phyloP scores from a whole-genome alignment of 169 alveolate species.

The Plasmodium falciparum region DNA sequence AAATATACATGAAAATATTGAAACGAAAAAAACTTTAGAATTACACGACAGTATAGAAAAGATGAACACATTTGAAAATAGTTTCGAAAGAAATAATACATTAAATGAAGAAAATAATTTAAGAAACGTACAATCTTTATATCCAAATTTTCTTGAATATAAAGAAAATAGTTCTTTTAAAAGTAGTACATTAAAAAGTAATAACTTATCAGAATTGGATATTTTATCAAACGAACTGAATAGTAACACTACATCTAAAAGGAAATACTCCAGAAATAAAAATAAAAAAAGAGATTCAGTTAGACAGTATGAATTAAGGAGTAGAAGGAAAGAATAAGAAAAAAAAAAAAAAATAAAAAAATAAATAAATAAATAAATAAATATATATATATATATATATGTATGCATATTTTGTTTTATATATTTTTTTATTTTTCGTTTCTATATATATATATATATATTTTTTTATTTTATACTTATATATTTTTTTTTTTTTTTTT shows the following conservation, averaged over 20 bases:
- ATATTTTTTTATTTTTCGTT: no score
- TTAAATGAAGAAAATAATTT: no score
- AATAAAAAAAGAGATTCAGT: not conserved
- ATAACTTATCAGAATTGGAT: not conserved
- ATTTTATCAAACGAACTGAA: not conserved
- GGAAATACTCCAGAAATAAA: not conserved
- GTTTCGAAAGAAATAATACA: no score
- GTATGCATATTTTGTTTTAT: no score
- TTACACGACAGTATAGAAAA: not conserved
- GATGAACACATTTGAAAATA: not conserved
- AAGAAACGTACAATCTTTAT: not conserved
- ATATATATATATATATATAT: no score
- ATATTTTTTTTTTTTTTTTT: no score
- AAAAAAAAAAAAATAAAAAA: no score
- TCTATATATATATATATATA: no score
- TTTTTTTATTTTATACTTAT: no score
- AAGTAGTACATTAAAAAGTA: not conserved
- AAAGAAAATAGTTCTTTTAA: not conserved
- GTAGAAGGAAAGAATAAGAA: constrained; percentile 1
- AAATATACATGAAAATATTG: not conserved
- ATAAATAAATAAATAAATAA: no score
- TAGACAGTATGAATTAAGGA: constrained; percentile 32
- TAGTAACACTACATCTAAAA: not conserved
- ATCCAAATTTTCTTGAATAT: not conserved
- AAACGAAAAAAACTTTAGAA: not conserved